Evolutionary conservation across 78 protist genomes (phyloP).

Genomic region (Emiliania huxleyi): DNA sequence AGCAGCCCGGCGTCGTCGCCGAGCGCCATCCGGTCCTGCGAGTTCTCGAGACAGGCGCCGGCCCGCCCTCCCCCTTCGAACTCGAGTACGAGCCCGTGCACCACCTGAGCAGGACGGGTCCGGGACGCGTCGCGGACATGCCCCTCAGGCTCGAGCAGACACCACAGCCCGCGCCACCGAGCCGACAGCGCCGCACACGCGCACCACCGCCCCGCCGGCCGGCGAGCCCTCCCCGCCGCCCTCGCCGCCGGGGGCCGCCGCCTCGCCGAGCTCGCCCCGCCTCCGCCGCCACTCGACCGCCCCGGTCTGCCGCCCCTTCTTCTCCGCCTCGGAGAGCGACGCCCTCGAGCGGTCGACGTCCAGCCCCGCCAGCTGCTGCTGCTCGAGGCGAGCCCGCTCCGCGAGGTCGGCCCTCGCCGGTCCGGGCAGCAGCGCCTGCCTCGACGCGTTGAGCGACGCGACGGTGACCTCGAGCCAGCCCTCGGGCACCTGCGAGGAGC

Average conservation of each 20-base stretch:
- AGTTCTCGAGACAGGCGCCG: background rate
- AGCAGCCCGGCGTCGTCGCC: background rate
- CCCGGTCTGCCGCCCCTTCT: background rate
- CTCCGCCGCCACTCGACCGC: background rate
- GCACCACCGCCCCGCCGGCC: too few relatives aligned
- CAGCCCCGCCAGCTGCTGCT: background rate
- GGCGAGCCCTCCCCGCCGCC: too few relatives aligned
- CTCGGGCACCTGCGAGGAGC: background rate
- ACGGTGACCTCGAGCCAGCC: background rate
- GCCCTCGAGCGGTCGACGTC: too few relatives aligned
- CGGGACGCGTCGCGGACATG: too few relatives aligned
- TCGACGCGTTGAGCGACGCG: background rate
- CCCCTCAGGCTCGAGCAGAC: too few relatives aligned
- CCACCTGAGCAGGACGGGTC: too few relatives aligned
- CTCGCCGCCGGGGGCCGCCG: too few relatives aligned
- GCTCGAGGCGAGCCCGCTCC: background rate
- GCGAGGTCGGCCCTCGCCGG: background rate
- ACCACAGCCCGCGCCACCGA: too few relatives aligned
- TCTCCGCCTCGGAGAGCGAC: too few relatives aligned
- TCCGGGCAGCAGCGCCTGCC: background rate
- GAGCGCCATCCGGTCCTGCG: background rate
- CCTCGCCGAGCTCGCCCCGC: constrained; percentile 19
- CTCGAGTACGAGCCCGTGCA: background rate
- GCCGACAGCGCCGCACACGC: too few relatives aligned
- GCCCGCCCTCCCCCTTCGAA: background rate